These are phyloP conservation scores for Neodidymelliopsis sp. DNA, from an alignment of 2,329 filamentous ascomycete species.

Conservation along the genomic window DNA sequence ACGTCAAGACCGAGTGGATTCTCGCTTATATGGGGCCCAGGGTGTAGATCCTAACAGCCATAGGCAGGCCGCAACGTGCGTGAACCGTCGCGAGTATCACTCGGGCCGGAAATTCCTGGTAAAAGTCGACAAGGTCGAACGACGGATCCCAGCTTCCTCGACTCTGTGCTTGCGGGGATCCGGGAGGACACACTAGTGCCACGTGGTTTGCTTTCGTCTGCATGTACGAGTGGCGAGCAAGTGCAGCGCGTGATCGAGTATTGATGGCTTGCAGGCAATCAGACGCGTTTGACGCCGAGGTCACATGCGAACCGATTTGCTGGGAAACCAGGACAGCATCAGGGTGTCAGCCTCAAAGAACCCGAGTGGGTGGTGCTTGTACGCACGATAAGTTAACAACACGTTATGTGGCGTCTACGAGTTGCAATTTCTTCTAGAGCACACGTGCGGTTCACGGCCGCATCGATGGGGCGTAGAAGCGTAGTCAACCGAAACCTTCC, in stretches of 20 bases:
- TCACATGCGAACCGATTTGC: constrained; percentile 1
- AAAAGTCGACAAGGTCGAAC: background rate
- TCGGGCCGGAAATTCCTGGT: constrained; percentile 11
- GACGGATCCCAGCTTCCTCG: background rate
- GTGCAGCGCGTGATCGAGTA: constrained; percentile 6
- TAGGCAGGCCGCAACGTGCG: too few species aligned
- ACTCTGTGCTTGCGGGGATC: constrained; percentile 4
- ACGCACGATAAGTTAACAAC: too few species aligned
- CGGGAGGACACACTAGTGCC: constrained; percentile 11
- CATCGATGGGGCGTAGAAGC: too few species aligned
- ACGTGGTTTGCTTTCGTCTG: constrained; percentile 11
- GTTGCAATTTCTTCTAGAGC: too few species aligned
- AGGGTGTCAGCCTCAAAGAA: background rate
- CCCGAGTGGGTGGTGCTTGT: background rate
- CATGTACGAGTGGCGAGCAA: constrained; percentile 2
- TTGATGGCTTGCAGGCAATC: constrained; percentile 18
- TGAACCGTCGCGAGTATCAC: background rate
- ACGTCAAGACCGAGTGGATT: background rate
- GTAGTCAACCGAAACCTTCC: background rate
- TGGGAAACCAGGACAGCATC: background rate
- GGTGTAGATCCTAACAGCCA: background rate
- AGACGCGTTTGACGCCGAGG: constrained; percentile 10
- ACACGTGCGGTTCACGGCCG: too few species aligned
- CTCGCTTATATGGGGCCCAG: constrained; percentile 7
- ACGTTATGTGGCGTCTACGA: too few species aligned